Conservation (phyloP, 2,329 filamentous ascomycete species). For the Sarocladium brachiariae region DNA sequence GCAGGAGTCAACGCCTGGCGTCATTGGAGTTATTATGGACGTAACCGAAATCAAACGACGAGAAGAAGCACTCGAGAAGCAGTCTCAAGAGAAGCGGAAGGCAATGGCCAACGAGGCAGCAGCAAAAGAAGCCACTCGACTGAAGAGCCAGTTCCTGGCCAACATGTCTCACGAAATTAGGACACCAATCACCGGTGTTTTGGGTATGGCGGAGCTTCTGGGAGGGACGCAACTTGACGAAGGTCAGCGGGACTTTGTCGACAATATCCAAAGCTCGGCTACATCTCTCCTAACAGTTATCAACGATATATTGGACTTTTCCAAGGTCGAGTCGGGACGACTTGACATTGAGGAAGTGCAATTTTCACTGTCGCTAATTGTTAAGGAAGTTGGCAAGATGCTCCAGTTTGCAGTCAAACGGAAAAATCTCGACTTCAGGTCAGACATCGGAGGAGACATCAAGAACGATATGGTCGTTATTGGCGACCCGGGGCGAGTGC, state of each 20-base stretch:
- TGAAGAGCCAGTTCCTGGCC: constrained; percentile 74
- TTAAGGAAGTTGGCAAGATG: constrained; percentile 80
- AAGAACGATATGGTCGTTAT: constrained; percentile 69
- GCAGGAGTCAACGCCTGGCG: constrained; percentile 52
- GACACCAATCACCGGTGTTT: constrained; percentile 72
- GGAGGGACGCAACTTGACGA: constrained; percentile 59
- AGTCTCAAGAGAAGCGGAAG: constrained; percentile 62
- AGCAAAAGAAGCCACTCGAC: constrained; percentile 70
- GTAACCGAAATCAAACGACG: constrained; percentile 64
- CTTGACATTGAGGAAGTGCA: constrained; percentile 76
- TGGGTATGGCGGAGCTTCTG: constrained; percentile 72
- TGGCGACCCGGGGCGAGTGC: constrained; percentile 75
- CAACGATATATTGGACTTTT: constrained; percentile 87
- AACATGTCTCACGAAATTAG: constrained; percentile 80
- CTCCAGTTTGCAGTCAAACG: constrained; percentile 76
- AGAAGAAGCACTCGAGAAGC: constrained; percentile 54
- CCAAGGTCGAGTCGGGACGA: constrained; percentile 73
- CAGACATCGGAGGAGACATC: constrained; percentile 56
- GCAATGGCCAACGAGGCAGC: constrained; percentile 69
- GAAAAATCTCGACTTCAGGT: constrained; percentile 67
- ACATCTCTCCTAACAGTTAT: constrained; percentile 81
- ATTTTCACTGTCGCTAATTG: constrained; percentile 66
- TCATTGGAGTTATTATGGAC: constrained; percentile 75
- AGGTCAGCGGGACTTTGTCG: constrained; percentile 69
- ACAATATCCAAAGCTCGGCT: constrained; percentile 72